Evolutionary conservation across 2,329 filamentous ascomycete genomes (phyloP).

Genomic region (Pseudocercospora musae): DNA sequence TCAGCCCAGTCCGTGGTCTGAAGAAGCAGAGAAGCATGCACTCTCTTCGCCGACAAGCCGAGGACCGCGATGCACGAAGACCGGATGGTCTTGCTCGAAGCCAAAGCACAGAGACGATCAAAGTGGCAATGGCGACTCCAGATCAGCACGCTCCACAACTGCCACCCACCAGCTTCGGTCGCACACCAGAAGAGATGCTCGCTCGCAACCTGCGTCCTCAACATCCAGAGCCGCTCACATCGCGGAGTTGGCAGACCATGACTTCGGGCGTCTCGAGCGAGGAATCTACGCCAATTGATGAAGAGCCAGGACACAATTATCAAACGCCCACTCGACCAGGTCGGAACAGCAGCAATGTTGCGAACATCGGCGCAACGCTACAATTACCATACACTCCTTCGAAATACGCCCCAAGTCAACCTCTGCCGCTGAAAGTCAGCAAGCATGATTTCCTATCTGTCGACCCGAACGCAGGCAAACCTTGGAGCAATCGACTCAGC

Average conservation of each 20-base stretch:
- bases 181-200: constrained; percentile 9
- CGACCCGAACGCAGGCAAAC: constrained; percentile 4
- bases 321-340: constrained; percentile 22
- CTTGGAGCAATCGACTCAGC: constrained; percentile 1
- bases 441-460: constrained; percentile 10
- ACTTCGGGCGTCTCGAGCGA: constrained; percentile 10
- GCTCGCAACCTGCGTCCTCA: neutral
- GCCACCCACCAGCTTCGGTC: constrained; percentile 1
- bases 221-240: constrained; percentile 6
- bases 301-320: constrained; percentile 8
- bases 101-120: constrained; percentile 44
- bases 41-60: constrained; percentile 31
- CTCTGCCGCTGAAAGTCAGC: constrained; percentile 5
- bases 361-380: constrained; percentile 19
- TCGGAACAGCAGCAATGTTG: constrained; percentile 16
- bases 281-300: constrained; percentile 18
- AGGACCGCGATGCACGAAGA: constrained; percentile 11
- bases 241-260: constrained; percentile 17
- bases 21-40: constrained; percentile 33
- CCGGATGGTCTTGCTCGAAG: constrained; percentile 25
- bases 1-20: constrained; percentile 32
- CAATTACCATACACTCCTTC: constrained; percentile 22
- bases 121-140: constrained; percentile 33
- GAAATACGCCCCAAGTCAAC: constrained; percentile 14
- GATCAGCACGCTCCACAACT: neutral